Conservation (phyloP, 1,284 basidiomycete species). For the Ceratobasidium sp. region DNA sequence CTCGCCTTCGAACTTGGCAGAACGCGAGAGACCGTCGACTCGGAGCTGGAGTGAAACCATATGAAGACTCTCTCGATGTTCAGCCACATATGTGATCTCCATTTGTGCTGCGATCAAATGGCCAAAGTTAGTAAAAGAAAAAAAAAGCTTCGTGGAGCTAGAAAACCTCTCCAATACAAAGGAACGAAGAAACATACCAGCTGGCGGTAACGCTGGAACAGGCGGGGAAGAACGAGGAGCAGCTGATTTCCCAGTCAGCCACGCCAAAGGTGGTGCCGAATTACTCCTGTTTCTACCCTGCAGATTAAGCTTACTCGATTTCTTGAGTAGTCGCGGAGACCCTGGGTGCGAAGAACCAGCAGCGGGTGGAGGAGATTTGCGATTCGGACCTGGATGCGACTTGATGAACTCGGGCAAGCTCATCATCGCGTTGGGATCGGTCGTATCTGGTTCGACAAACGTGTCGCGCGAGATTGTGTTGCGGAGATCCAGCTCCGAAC, state of each 20-base stretch:
- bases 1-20: slow-evolving; percentile 71
- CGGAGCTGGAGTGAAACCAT: slow-evolving; percentile 75
- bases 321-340: slow-evolving; percentile 50
- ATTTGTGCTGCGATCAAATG: slow-evolving; percentile 58
- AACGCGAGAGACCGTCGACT: slow-evolving; percentile 61
- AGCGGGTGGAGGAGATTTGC: slow-evolving; percentile 29
- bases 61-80: slow-evolving; percentile 84
- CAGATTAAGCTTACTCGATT: slow-evolving; percentile 54
- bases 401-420: slow-evolving; percentile 71
- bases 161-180: too few species aligned
- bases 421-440: slow-evolving; percentile 66
- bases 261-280: slow-evolving; percentile 77
- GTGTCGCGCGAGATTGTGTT: slow-evolving; percentile 69
- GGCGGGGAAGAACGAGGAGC: slow-evolving; percentile 10
- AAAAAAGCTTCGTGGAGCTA: too few species aligned
- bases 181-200: slow-evolving; percentile 1
- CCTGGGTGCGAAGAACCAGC: slow-evolving; percentile 18
- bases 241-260: slow-evolving; percentile 61
- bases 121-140: too few species aligned
- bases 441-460: slow-evolving; percentile 61
- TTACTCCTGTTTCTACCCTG: slow-evolving; percentile 68
- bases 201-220: slow-evolving; percentile 7
- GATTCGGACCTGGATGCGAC: slow-evolving; percentile 52
- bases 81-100: slow-evolving; percentile 79
- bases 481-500: slow-evolving; percentile 48